Base-by-base conservation (phyloP, 2,329 filamentous ascomycete genomes). In the Pseudopyricularia javanii region DNA sequence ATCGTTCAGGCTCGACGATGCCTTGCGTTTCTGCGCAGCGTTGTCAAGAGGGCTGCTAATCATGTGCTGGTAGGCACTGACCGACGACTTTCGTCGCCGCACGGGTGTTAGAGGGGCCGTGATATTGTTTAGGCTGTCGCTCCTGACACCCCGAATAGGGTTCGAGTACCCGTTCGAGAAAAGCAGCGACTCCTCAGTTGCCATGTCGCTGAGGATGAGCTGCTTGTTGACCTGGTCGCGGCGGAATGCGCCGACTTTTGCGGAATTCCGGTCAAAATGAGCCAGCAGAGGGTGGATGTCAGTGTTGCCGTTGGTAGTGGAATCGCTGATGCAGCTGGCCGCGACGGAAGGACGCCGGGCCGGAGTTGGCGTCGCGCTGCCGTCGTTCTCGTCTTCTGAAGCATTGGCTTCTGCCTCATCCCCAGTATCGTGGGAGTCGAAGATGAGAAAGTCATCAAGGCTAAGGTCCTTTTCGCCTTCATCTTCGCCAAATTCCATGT, bases 211-310 rank as follows among this genome's bases (percentile, higher is more conserved):
- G 57, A 77, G 66, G 54, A 82, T 79, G 55, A 82, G 70, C 59
- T 80, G 75, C 62, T 79, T 75, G 62, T 80, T 79, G 72, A 73
- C 81, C 63, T 79, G 82, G 65, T 79, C 83, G 57, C 74, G 80
- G 53, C 86, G 86, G 74, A 93, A 94, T 1, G 87, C 85, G 35
- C 86, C 86, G 34, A 93, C 86, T 14, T 85, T 80, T 54, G 83
- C 79, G 8, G 75, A 68, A 54, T 80, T 79, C 58, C 81, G 79
- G 60, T 85, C 82, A 37, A 90, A 80, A 58, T 85, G 83, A 52
- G 76, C 75, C n/a, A 86, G 69, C 53, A 85, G 74, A 26, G 75
- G 74, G 56, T 80, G 70, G 22, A 68, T 58, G 12, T 58, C 57
- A 11, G 68, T 63, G 35, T 74, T 69, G 22, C 40, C 40, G 22